Conservation (phyloP, 2,329 filamentous ascomycete species). For the Epichloe bromicola region DNA sequence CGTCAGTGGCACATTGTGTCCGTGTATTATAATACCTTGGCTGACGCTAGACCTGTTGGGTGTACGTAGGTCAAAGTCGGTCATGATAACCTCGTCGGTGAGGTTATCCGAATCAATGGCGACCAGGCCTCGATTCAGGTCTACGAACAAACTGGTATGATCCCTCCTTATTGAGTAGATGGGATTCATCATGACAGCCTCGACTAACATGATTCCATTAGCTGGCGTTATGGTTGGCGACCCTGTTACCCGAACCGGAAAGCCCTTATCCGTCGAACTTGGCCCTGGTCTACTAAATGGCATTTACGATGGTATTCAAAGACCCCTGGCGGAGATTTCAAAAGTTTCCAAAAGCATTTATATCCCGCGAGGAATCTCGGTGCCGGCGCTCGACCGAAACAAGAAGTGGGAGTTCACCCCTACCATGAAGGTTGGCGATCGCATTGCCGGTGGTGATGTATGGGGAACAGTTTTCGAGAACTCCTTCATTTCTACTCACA, state of each 20-base stretch:
- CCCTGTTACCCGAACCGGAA: constrained; percentile 78
- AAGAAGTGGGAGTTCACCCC: constrained; percentile 98
- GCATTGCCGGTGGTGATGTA: constrained; percentile 91
- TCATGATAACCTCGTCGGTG: constrained; percentile 81
- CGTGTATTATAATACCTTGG: neutral
- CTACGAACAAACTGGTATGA: constrained; percentile 91
- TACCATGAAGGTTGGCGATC: constrained; percentile 83
- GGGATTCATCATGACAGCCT: neutral
- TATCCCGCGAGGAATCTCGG: constrained; percentile 85
- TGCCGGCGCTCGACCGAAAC: constrained; percentile 75
- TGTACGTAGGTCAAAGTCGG: constrained; percentile 67
- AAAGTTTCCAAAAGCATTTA: constrained; percentile 77
- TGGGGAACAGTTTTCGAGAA: constrained; percentile 95
- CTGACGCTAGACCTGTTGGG: neutral
- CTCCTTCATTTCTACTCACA: constrained; percentile 85
- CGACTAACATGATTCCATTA: constrained; percentile 20
- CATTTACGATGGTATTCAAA: constrained; percentile 98
- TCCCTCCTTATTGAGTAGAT: too few species aligned
- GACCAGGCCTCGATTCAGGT: constrained; percentile 98
- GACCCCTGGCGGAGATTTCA: constrained; percentile 78
- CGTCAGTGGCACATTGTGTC: neutral
- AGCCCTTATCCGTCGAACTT: constrained; percentile 93
- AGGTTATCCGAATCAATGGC: constrained; percentile 93
- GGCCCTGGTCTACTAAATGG: constrained; percentile 96
- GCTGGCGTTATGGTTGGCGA: constrained; percentile 94